A percentile compares a stretch with the other conserved stretches of the same genome.
These are phyloP conservation scores for Lipomyces mesembrius DNA, from an alignment of 805 yeast species.

Conservation along the genomic window DNA sequence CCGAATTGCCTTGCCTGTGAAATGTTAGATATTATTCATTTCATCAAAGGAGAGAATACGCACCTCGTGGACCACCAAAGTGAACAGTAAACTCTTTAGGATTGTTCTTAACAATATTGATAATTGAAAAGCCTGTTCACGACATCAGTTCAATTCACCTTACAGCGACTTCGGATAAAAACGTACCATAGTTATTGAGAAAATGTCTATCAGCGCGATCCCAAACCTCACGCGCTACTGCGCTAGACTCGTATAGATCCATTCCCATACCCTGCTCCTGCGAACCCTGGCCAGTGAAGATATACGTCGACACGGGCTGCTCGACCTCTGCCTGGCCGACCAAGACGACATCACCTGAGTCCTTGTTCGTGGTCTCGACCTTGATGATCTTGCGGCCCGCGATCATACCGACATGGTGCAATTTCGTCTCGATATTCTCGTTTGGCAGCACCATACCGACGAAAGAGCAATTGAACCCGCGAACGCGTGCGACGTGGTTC, in stretches of 20 bases:
- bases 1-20: conserved; percentile 69
- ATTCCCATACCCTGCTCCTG: conserved; percentile 99
- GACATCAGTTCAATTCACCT: background rate
- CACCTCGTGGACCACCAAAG: conserved; percentile 96
- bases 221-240: conserved; percentile 95
- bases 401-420: conserved; percentile 98
- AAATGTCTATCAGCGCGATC: conserved; percentile 96
- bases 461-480: conserved; percentile 88
- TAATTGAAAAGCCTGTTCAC: conserved; percentile 80
- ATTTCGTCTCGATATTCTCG: conserved; percentile 79
- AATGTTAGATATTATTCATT: background rate
- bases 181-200: conserved; percentile 67
- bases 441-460: conserved; percentile 98
- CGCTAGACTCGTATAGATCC: conserved; percentile 91
- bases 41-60: background rate
- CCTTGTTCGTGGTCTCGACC: conserved; percentile 84
- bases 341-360: conserved; percentile 76
- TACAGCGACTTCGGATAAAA: background rate
- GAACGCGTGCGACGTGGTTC: conserved; percentile 91
- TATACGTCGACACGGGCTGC: conserved; percentile 95
- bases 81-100: conserved; percentile 95
- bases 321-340: conserved; percentile 98
- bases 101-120: conserved; percentile 92
- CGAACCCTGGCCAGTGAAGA: conserved; percentile 99
- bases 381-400: conserved; percentile 97